Base-by-base conservation (phyloP, 306 rosid genomes). In the Parietaria judaica region DNA sequence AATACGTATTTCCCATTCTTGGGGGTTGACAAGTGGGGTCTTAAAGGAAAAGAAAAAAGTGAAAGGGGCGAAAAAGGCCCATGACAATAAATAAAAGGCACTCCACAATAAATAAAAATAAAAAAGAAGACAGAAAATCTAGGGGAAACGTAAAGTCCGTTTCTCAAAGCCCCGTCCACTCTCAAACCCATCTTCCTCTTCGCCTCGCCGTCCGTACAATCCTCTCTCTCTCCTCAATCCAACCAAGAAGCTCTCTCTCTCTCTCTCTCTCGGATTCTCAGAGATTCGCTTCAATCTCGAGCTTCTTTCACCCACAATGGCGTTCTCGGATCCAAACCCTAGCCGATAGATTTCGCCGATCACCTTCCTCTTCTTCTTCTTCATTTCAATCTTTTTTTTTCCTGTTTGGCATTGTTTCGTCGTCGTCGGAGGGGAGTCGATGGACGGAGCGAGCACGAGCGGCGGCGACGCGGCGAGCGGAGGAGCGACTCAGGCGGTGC, bases 391-490 rank as follows among this genome's bases (percentile, higher is more conserved):
- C 8, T 46, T 46, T 46, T 7, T 46, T 46, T 46, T 46, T 13
- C 8, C 13, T 46, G 3, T 13, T 46, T 46, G 13, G 8, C 50
- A 13, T 46, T 13, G 50, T 8, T 8, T 46, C 50, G 13, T 13
- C 50, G 11, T 7, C 13, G 11, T 13, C 50, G 13, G 13, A 23
- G 31, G 31, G 9, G 45, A 41, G 45, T 41, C 9, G 6, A 90
- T 87, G 96, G 95, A 68, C 0, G 82, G 68, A 51, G 55, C 37
- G 14, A 10, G n/a, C 37, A 67, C 52, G 37, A 48, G 53, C 0
- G 37, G 72, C 44, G 68, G 64, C 14, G 85, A 82, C 1, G 61
- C 72, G n/a, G 15, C 65, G 8, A 48, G 53, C 0, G 37, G 72
- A 41, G 72, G 60, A 11, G 47, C 60, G 10, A 49, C n/a, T 11